Percentiles rank a stretch among this genome's conserved stretches.
Evolutionary conservation across 257 asterid species (phyloP).

Genomic region (Datura wrightii): DNA sequence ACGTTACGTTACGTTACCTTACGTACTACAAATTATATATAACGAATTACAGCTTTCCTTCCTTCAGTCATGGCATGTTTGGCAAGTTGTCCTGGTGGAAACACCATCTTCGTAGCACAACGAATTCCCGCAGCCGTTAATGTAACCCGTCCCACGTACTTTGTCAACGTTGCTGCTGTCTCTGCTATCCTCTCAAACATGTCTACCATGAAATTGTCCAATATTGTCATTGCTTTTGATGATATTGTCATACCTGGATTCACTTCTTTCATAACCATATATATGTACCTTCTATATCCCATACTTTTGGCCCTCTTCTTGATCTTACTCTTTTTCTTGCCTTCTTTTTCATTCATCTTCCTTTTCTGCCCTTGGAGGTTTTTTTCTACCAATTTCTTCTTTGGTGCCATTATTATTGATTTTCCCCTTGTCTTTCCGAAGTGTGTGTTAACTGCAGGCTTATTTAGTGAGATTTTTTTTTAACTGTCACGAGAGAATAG

Average conservation of each 20-base stretch:
- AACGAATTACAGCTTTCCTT: slow-evolving; percentile 59
- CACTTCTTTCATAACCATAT: slow-evolving; percentile 75
- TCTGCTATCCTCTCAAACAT: slow-evolving; percentile 75
- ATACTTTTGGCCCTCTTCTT: slow-evolving; percentile 35
- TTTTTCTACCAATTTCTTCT: slow-evolving; percentile 28
- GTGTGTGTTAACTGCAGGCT: not conserved
- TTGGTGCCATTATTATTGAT: slow-evolving; percentile 53
- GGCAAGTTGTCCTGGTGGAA: slow-evolving; percentile 83
- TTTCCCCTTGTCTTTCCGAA: too few relatives aligned
- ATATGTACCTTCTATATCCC: slow-evolving; percentile 63
- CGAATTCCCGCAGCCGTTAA: slow-evolving; percentile 74
- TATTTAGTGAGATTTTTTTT: not conserved
- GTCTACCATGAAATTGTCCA: slow-evolving; percentile 68
- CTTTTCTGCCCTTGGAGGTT: too few relatives aligned
- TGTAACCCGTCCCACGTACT: slow-evolving; percentile 45
- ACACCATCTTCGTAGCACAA: slow-evolving; percentile 74
- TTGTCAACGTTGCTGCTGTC: slow-evolving; percentile 59
- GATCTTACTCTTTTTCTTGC: slow-evolving; percentile 22
- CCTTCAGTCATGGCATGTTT: slow-evolving; percentile 83
- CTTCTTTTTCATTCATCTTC: not conserved
- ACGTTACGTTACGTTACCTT: too few relatives aligned
- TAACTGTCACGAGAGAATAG: slow-evolving; percentile 18
- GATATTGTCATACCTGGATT: slow-evolving; percentile 79
- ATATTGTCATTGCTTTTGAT: slow-evolving; percentile 64
- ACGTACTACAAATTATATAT: too few relatives aligned